Base-by-base conservation (phyloP, 1,284 basidiomycete species). In the Violaceomyces palustris region DNA sequence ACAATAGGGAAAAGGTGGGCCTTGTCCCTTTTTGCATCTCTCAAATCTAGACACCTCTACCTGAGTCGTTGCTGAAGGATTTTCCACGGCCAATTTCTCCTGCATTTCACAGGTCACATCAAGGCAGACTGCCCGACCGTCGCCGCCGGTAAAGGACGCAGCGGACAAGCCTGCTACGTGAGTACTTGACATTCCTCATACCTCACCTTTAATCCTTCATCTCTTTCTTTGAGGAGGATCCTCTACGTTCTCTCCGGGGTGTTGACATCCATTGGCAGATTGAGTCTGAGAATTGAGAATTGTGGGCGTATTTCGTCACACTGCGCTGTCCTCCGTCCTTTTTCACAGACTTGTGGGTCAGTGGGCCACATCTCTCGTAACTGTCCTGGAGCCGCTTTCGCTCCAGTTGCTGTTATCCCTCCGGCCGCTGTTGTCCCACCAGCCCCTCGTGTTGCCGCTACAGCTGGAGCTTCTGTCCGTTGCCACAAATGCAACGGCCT, bases 91-190 rank as follows among this genome's bases (percentile, higher is more conserved):
- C 29, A 17, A 8, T 12, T 9, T 15, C 7, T 19, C n/a, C 17
- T 14, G 36, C 12, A 26, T 5, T 9, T 50, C 3, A 34, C 41
- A 11, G 59, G 59, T 6, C 59, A 61, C 48, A 37, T 58, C 35
- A 47, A 45, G 27, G 35, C 47, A 19, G 54, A 58, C 33, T 61
- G 59, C 33, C 59, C 59, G 14, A 42, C 38, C 9, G 17, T 28
- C 32, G 35, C 30, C 33, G 38, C 32, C 14, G 6, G 4, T 4
- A 21, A 8, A 4, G 32, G 8, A 17, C 32, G 32, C 17, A 6
- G 18, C 27, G 27, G 27, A 10, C 9, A n/a, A 28, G 10, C 27
- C 27, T 28, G 27, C 27, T 28, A 41, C 39, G n/a, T 41, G 30
- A 31, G 26, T 7, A 19, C n/a, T n/a, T n/a, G n/a, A n/a, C n/a